phyloP scores from a whole-genome alignment of 176 grass and related monocot species.

The Neostapfia colusana region DNA sequence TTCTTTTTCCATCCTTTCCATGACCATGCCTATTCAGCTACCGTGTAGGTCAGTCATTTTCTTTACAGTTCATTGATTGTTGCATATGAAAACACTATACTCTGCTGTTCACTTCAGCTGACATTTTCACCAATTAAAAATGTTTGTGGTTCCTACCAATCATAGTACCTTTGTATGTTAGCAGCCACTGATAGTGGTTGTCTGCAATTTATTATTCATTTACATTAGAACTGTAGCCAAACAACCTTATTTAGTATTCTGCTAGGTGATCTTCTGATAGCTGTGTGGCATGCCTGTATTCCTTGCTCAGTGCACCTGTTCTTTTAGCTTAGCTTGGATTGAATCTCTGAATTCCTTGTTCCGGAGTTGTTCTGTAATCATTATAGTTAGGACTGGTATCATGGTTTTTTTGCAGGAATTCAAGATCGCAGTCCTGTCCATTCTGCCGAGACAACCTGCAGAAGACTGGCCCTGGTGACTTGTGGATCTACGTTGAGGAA shows the following conservation, averaged over 20 bases:
- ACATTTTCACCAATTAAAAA: constrained; percentile 28
- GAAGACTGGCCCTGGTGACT: constrained; percentile 54
- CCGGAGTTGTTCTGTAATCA: background rate
- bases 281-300: background rate
- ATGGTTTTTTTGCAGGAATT: constrained; percentile 50
- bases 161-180: constrained; percentile 29
- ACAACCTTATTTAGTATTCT: background rate
- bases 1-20: background rate
- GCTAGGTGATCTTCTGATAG: constrained; percentile 8
- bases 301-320: constrained; percentile 11
- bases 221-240: background rate
- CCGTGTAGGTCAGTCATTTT: background rate
- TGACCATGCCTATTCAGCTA: background rate
- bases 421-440: constrained; percentile 70
- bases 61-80: constrained; percentile 13
- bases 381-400: background rate
- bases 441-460: constrained; percentile 76
- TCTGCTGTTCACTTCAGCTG: constrained; percentile 4
- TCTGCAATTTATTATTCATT: constrained; percentile 32
- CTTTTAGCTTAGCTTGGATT: background rate
- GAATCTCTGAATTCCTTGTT: background rate
- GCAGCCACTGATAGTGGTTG: background rate
- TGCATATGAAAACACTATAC: background rate
- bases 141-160: constrained; percentile 15
- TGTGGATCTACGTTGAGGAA: constrained; percentile 60